These are phyloP conservation scores for Aspergillus hortae DNA, from an alignment of 2,329 filamentous ascomycete genomes.

Conservation along the genomic window DNA sequence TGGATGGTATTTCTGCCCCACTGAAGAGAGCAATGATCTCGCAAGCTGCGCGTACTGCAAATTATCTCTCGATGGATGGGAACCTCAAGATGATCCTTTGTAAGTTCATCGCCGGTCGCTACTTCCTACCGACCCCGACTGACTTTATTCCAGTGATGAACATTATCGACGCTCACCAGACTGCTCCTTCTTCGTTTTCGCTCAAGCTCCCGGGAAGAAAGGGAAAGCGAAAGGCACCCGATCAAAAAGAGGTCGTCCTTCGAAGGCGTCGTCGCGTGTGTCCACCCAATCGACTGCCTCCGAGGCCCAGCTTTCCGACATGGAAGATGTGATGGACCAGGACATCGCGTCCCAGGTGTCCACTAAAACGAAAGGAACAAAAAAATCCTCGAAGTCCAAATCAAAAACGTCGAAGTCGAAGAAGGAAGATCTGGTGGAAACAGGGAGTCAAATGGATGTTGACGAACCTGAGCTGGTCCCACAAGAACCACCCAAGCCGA, in stretches of 20 bases:
- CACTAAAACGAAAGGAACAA: conserved; percentile 52
- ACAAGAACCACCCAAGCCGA: conserved; percentile 33
- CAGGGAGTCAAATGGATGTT: conserved; percentile 30
- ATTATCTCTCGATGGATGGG: conserved; percentile 89
- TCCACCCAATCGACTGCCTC: conserved; percentile 52
- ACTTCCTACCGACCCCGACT: conserved; percentile 9
- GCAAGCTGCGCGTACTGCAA: conserved; percentile 89
- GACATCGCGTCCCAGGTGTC: conserved; percentile 51
- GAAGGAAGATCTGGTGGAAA: conserved; percentile 43
- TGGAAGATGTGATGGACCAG: conserved; percentile 55
- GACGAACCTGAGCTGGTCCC: conserved; percentile 24
- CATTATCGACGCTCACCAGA: conserved; percentile 74
- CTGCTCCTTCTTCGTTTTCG: conserved; percentile 78
- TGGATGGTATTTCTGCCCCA: conserved; percentile 92
- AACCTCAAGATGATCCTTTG: conserved; percentile 84
- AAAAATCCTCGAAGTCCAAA: conserved; percentile 38
- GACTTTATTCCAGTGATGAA: conserved; percentile 63
- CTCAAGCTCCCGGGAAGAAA: conserved; percentile 48
- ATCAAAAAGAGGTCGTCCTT: conserved; percentile 55
- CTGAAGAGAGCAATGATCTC: conserved; percentile 77
- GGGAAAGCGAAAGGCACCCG: conserved; percentile 52
- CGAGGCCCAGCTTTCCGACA: conserved; percentile 40
- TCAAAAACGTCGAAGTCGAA: conserved; percentile 36
- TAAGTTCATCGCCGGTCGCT: conserved; percentile 45
- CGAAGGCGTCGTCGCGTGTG: conserved; percentile 68